A percentile compares a stretch with the other conserved stretches of the same genome.
Evolutionary conservation across 1,139 yeast species (phyloP).

Genomic region (Candida sojae): DNA sequence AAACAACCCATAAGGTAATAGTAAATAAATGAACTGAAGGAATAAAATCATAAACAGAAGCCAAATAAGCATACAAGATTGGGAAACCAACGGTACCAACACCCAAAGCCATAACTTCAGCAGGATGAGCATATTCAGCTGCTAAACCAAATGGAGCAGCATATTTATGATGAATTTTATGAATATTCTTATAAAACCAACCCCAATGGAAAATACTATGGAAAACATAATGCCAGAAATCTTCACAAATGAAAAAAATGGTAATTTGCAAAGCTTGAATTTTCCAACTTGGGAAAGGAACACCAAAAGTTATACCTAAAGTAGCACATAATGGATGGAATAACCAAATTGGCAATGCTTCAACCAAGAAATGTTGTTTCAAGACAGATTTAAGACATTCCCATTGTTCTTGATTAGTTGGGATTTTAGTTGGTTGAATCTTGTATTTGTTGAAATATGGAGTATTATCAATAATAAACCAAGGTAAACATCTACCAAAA

Average conservation of each 20-base stretch:
- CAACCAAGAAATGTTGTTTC: conserved; percentile 83
- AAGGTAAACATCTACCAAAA: conserved; percentile 50
- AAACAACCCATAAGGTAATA: conserved; percentile 80
- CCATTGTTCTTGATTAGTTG: conserved; percentile 82
- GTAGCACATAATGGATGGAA: conserved; percentile 86
- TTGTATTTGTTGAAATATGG: conserved; percentile 44
- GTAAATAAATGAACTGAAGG: conserved; percentile 71
- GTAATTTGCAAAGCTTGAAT: conserved; percentile 65
- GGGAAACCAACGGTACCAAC: conserved; percentile 96
- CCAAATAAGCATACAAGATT: conserved; percentile 50
- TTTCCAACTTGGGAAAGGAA: conserved; percentile 75
- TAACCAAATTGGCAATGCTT: conserved; percentile 93
- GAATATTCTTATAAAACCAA: conserved; percentile 83
- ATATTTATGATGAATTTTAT: conserved; percentile 94
- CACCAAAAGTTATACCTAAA: conserved; percentile 72
- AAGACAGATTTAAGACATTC: conserved; percentile 85
- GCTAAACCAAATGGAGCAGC: conserved; percentile 97
- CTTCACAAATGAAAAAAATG: conserved; percentile 81
- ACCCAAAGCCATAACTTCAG: conserved; percentile 87
- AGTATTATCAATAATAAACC: conserved; percentile 45
- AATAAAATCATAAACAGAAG: conserved; percentile 40
- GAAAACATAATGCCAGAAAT: conserved; percentile 94
- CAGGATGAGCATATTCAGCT: conserved; percentile 96
- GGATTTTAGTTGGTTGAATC: conserved; percentile 64
- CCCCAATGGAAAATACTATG: conserved; percentile 89